Evolutionary conservation across 345 rosid species (phyloP).

Genomic region (Gossypium longicalyx): DNA sequence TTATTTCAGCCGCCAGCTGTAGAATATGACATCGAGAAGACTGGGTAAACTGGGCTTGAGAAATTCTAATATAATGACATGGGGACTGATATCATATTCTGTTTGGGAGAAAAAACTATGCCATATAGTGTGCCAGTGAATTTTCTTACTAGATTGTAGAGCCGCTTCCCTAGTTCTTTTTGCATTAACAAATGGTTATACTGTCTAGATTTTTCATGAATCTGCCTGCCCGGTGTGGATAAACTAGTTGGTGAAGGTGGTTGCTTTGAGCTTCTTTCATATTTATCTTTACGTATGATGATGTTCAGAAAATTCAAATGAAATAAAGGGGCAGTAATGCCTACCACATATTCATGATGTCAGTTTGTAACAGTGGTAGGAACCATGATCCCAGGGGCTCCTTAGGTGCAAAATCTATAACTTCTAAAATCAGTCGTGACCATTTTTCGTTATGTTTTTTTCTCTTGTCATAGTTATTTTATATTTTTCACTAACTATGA

Average conservation of each 20-base stretch:
- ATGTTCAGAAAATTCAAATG: not conserved
- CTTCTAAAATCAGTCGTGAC: no score
- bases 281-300: not conserved
- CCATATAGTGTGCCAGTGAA: not conserved
- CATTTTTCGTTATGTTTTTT: no score
- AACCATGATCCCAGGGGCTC: no score
- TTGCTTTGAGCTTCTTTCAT: not conserved
- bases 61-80: not conserved
- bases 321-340: not conserved
- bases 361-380: not conserved
- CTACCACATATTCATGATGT: not conserved
- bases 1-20: constrained; percentile 55
- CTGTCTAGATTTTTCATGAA: not conserved
- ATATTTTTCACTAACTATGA: no score
- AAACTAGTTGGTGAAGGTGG: not conserved
- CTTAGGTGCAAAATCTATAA: no score
- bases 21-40: constrained; percentile 42
- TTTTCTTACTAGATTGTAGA: not conserved
- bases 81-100: not conserved
- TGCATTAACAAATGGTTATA: not conserved
- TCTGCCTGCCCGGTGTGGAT: not conserved
- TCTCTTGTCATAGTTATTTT: no score
- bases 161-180: not conserved
- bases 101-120: not conserved
- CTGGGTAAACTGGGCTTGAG: not conserved